Evolutionary conservation across 148 eudicot species (phyloP), one percentile per base, ranked within the genome.

Genomic region (Fagopyrum esculentum): DNA sequence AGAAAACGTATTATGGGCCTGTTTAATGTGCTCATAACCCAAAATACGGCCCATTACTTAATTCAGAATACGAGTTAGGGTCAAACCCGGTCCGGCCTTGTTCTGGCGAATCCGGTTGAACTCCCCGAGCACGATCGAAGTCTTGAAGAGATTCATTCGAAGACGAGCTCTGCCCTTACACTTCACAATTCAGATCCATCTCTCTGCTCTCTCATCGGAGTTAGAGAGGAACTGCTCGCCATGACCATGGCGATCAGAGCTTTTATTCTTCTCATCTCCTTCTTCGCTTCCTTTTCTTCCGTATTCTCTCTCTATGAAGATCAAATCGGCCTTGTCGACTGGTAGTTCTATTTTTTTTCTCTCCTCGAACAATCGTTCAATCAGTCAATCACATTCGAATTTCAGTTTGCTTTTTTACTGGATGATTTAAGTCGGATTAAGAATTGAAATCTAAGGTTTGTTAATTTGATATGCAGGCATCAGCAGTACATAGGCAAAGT

Each of bases 401-500:
- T 40, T 45, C 56, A 71, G 52, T 51, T 73, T 52, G 46, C 59
- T 51, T 47, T 10, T 43, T 40, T 15, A 35, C 4, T 52, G 26
- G 61, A 8, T 47, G 26, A 63, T 30, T 73, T 46, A 0, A 63
- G 8, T 64, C 8, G 16, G 45, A 60, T 44, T 77, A 54, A 19
- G 15, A 35, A 35, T 68, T 40, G 71, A 68, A 68, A 4, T 68
- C 71, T 35, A 66, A 45, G 71, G 71, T 35, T 30, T 75, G 11
- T n/a, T 69, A 6, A 40, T 12, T 54, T 61, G 52, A 12, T 15
- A 75, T 29, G 50, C 83, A 95, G 99, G 99, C 91, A 92, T 80
- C 98, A 96, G 66, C 91, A 87, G 83, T 96, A 96, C 84, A 81
- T 96, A 56, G 99, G 99, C 5, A 96, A 92, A 84, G 98, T 88